These are phyloP conservation scores for Coniosporium tulheliwenetii DNA, from an alignment of 2,329 filamentous ascomycete species.

Conservation along the genomic window DNA sequence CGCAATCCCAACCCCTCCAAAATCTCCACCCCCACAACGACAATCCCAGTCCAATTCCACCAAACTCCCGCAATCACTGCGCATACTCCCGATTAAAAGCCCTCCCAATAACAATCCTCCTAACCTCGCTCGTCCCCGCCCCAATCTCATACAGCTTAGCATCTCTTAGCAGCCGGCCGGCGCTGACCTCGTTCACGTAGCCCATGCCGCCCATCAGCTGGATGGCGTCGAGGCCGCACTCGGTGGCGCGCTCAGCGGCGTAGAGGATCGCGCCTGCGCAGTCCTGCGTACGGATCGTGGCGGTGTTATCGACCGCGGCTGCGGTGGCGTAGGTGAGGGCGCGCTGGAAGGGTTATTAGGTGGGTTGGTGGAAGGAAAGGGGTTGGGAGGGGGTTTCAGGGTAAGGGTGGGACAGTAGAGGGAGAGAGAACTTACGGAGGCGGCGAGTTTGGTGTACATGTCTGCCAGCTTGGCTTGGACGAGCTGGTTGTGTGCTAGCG, in stretches of 20 bases:
- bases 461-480: constrained; percentile 87
- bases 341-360: constrained; percentile 15
- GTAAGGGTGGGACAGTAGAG: no score
- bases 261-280: constrained; percentile 91
- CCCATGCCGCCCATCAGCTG: constrained; percentile 92
- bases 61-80: neutral
- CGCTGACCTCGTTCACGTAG: constrained; percentile 89
- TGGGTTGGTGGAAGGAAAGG: no score
- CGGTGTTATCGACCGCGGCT: constrained; percentile 56
- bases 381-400: no score
- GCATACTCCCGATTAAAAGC: constrained; percentile 78
- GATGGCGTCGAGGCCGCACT: constrained; percentile 74
- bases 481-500: constrained; percentile 84
- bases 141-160: constrained; percentile 89
- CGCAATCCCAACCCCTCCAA: no score
- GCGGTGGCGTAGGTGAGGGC: constrained; percentile 82
- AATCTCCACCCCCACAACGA: no score
- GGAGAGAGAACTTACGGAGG: constrained; percentile 25
- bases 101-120: constrained; percentile 85
- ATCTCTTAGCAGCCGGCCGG: constrained; percentile 66
- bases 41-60: no score
- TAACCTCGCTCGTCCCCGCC: constrained; percentile 85
- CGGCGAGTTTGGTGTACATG: constrained; percentile 91
- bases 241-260: constrained; percentile 78
- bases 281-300: constrained; percentile 66